Evolutionary conservation across 495 filamentous ascomycete genomes (phyloP).

Genomic region (Achaetomiella virescens): DNA sequence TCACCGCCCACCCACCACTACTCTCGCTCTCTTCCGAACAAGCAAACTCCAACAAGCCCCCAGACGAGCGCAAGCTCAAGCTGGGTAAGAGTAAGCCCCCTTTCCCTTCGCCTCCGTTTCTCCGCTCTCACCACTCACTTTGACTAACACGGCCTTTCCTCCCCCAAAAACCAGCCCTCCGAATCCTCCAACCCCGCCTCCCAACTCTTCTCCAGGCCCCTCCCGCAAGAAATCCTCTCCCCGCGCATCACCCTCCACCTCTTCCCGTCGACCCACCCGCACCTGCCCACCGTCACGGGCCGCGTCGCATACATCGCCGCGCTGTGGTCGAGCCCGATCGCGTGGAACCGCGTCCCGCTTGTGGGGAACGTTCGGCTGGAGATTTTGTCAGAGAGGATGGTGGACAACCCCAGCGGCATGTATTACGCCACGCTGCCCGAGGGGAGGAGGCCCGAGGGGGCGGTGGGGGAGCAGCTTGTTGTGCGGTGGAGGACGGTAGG

Average conservation of each 20-base stretch:
- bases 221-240: conserved; percentile 80
- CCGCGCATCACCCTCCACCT: conserved; percentile 89
- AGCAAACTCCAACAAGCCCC: conserved; percentile 36
- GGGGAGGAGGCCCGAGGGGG: conserved; percentile 20
- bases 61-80: conserved; percentile 72
- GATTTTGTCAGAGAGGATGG: conserved; percentile 82
- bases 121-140: neutral
- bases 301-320: conserved; percentile 87
- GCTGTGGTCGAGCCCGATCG: conserved; percentile 89
- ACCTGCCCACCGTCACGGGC: conserved; percentile 86
- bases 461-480: conserved; percentile 60
- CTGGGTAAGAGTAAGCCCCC: conserved; percentile 73
- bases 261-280: conserved; percentile 93
- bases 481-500: conserved; percentile 70
- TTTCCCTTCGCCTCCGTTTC: neutral
- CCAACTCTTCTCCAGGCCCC: conserved; percentile 78
- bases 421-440: conserved; percentile 25
- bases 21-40: neutral
- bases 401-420: conserved; percentile 38
- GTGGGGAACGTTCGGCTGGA: conserved; percentile 82
- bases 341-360: conserved; percentile 87
- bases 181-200: conserved; percentile 77
- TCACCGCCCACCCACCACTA: conserved; percentile 7
- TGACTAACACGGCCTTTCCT: no score
- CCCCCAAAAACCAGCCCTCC: conserved; percentile 53